Conservation (phyloP, 2,329 filamentous ascomycete species). For the Cyphellophora attinorum region DNA sequence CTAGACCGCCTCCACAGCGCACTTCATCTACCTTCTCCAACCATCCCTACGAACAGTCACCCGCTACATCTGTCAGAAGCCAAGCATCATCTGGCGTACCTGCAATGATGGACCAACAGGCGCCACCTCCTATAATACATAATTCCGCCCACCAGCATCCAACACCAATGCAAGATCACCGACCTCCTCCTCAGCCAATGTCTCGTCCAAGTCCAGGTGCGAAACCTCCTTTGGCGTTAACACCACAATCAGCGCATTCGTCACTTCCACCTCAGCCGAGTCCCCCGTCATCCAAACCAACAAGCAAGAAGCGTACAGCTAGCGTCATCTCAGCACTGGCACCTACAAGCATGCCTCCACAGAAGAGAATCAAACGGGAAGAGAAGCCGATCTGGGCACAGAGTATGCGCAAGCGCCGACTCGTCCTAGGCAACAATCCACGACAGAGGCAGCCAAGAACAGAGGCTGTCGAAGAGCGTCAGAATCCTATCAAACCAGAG, state of each 20-base stretch:
- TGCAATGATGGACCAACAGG: too few species aligned
- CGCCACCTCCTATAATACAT: constrained; percentile 1
- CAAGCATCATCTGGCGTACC: too few species aligned
- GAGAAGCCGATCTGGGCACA: constrained; percentile 45
- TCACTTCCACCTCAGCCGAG: constrained; percentile 9
- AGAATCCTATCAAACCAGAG: constrained; percentile 12
- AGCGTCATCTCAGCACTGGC: constrained; percentile 14
- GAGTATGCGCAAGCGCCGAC: constrained; percentile 28
- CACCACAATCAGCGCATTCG: constrained; percentile 11
- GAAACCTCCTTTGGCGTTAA: constrained; percentile 4
- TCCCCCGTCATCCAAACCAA: constrained; percentile 5
- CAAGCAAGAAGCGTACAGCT: constrained; percentile 15
- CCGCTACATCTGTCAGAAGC: not conserved
- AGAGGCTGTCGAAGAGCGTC: constrained; percentile 10
- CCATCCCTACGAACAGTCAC: not conserved
- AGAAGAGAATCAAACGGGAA: constrained; percentile 41
- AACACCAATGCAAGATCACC: too few species aligned
- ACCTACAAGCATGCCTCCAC: constrained; percentile 27
- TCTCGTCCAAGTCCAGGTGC: constrained; percentile 9
- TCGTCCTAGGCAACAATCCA: constrained; percentile 10
- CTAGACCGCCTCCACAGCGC: constrained; percentile 13
- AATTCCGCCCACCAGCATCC: too few species aligned
- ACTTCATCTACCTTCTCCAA: constrained; percentile 1
- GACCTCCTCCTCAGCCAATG: not conserved
- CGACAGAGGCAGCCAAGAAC: constrained; percentile 8